phyloP scores from a whole-genome alignment of 805 yeast species.

The Candida mattraensis region DNA sequence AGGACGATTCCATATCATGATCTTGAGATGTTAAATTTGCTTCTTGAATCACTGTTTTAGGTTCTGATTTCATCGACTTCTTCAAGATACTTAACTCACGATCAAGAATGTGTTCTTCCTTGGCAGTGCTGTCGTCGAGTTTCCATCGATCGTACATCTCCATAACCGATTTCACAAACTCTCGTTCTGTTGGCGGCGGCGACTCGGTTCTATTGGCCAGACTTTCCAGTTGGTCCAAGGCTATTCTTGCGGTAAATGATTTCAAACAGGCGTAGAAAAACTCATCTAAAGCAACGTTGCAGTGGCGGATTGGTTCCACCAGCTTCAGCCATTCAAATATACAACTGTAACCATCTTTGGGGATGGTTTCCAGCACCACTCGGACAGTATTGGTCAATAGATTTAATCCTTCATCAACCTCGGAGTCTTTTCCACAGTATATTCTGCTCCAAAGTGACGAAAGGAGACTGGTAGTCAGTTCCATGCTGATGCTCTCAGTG shows the following conservation, averaged over 20 bases:
- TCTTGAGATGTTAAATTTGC: neutral
- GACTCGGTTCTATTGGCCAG: constrained; percentile 3
- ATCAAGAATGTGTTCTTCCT: constrained; percentile 17
- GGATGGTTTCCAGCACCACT: constrained; percentile 13
- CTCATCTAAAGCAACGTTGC: constrained; percentile 6
- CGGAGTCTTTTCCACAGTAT: constrained; percentile 2
- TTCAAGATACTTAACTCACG: constrained; percentile 17
- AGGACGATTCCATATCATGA: constrained; percentile 6
- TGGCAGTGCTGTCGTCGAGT: constrained; percentile 15
- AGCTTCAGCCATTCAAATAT: constrained; percentile 16
- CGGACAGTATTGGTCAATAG: constrained; percentile 11
- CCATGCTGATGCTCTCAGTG: constrained; percentile 7
- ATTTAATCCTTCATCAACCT: constrained; percentile 1
- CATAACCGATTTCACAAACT: constrained; percentile 10
- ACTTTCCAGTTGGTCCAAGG: constrained; percentile 17
- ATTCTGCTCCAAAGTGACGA: constrained; percentile 16
- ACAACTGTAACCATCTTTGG: constrained; percentile 4
- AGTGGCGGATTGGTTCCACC: constrained; percentile 11
- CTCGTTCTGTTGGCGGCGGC: neutral
- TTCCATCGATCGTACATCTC: constrained; percentile 19
- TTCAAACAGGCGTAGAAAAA: constrained; percentile 14
- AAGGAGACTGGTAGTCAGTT: constrained; percentile 11
- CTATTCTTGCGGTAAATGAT: constrained; percentile 16
- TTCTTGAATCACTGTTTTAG: constrained; percentile 18
- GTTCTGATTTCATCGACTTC: constrained; percentile 14